phyloP scores from a whole-genome alignment of 176 grass and related monocot species.

The Avena insularis region DNA sequence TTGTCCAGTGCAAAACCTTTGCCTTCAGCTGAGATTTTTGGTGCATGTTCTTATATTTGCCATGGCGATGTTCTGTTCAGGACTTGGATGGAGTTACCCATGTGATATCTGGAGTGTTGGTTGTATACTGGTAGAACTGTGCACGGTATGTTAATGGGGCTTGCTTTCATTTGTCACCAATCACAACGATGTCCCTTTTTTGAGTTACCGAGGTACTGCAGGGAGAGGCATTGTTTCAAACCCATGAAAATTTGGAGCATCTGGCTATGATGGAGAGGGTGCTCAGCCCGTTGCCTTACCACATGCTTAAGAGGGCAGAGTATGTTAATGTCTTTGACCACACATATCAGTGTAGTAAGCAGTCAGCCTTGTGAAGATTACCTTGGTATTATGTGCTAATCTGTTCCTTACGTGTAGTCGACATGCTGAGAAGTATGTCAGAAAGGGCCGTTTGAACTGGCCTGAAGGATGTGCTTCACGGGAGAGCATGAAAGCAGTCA shows the following conservation, averaged over 20 bases:
- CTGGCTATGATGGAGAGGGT: constrained; percentile 78
- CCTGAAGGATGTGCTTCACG: constrained; percentile 78
- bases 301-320: constrained; percentile 69
- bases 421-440: constrained; percentile 74
- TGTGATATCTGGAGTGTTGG: constrained; percentile 99
- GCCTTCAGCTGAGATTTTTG: constrained; percentile 24
- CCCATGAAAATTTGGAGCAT: constrained; percentile 75
- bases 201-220: constrained; percentile 49
- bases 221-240: constrained; percentile 75
- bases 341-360: constrained; percentile 11
- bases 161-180: constrained; percentile 1
- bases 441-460: constrained; percentile 86
- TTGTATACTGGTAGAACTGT: constrained; percentile 95
- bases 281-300: constrained; percentile 53
- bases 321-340: constrained; percentile 46
- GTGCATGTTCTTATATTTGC: constrained; percentile 23
- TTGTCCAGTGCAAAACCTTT: constrained; percentile 17
- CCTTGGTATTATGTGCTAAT: constrained; percentile 29
- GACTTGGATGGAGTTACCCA: constrained; percentile 89
- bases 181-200: constrained; percentile 14
- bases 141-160: constrained; percentile 71
- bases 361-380: constrained; percentile 35
- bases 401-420: constrained; percentile 60
- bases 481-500: constrained; percentile 87
- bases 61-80: constrained; percentile 48